Percentiles rank a stretch among this genome's conserved stretches.
phyloP scores from a whole-genome alignment of 2,329 filamentous ascomycete genomes.

The Calonectria henricotiae region DNA sequence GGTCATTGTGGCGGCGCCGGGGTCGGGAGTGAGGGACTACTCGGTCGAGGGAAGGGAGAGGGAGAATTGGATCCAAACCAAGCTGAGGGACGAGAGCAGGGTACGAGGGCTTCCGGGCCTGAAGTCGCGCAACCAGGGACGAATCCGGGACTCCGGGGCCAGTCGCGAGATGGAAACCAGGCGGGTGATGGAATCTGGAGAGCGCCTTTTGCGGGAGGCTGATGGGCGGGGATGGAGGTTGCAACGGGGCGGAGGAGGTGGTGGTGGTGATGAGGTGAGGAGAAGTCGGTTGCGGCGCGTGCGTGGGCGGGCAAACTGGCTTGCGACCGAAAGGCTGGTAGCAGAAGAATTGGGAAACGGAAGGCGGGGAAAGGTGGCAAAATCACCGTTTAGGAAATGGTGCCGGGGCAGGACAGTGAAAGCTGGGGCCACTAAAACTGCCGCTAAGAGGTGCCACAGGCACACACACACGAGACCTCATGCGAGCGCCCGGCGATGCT shows the following conservation, averaged over 20 bases:
- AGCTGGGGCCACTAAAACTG: conserved; percentile 22
- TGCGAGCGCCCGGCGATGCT: conserved; percentile 21
- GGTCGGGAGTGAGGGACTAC: conserved; percentile 31
- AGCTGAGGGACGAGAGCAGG: conserved; percentile 26
- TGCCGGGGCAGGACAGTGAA: conserved; percentile 33
- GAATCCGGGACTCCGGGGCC: conserved; percentile 49
- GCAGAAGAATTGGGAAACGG: conserved; percentile 34
- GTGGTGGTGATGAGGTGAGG: conserved; percentile 46
- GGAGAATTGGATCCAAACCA: conserved; percentile 42
- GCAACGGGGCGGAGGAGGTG: conserved; percentile 34
- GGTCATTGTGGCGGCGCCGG: conserved; percentile 72
- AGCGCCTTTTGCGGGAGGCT: conserved; percentile 32
- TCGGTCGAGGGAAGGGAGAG: conserved; percentile 37
- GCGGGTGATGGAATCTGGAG: conserved; percentile 42
- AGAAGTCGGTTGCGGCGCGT: conserved; percentile 47
- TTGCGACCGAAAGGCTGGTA: conserved; percentile 53
- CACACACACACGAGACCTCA: conserved; percentile 22
- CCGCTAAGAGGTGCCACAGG: conserved; percentile 20
- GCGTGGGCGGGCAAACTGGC: conserved; percentile 37
- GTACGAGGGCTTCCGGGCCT: conserved; percentile 36
- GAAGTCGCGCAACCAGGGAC: conserved; percentile 32
- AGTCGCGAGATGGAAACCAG: conserved; percentile 48
- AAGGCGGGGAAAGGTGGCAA: conserved; percentile 53
- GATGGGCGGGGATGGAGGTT: conserved; percentile 38
- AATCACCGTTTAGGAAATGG: conserved; percentile 50